Evolutionary conservation across 805 yeast genomes (phyloP), one percentile per base, ranked within the genome.

Genomic region (Ogataea angusta): DNA sequence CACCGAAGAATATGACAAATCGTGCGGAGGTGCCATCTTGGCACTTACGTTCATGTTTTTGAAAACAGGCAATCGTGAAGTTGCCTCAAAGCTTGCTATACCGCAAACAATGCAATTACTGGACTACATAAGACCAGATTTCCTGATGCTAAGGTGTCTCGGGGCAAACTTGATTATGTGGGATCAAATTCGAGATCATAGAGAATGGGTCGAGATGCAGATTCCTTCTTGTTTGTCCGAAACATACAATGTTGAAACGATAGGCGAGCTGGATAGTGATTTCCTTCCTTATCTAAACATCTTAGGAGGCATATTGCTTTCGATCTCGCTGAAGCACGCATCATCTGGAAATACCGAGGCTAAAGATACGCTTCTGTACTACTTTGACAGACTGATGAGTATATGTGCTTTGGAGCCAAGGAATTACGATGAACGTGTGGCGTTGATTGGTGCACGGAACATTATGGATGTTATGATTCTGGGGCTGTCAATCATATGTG

Each of bases 101-200:
- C 93, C 95, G 1, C 59, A 60, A n/a, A 70, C 80, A 0, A 72
- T 69, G 37, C 80, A 76, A 46, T 60, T 80, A 16, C 58, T 83
- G 12, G 85, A 78, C 54, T 85, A 88, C 51, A 68, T 82, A 21
- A 70, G 96, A 45, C 96, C 98, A 0, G 95, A 88, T 52, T 56
- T 85, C 13, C 62, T 87, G 26, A 65, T 87, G 50, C 64, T 88
- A 29, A 63, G 95, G 29, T 75, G 81, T 37, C 63, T 85, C 35
- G 79, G 84, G 0, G 68, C 68, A 43, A 76, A 82, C 53, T 59
- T 90, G 52, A 78, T 90, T 5, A 54, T 81, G 73, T 89, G 96
- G 95, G 75, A 76, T 43, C 47, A 56, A 1, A 75, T 87, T n/a
- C 73, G 70, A 2, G 60, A 64, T 8, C 59, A 73, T 0, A 49